phyloP scores from a whole-genome alignment of 331 rosid species.

The Stylosanthes scabra region DNA sequence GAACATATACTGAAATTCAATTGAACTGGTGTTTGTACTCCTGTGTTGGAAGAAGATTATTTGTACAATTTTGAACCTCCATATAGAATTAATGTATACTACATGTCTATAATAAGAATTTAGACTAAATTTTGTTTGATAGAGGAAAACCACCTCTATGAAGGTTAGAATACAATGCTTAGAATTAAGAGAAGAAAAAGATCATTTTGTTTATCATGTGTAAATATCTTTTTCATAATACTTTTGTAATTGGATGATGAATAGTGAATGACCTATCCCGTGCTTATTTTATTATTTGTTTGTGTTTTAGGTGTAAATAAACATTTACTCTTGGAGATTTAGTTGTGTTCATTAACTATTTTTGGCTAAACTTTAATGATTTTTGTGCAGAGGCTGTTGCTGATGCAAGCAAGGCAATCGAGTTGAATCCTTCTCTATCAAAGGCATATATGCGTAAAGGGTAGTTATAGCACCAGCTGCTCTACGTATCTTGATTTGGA shows the following conservation, averaged over 20 bases:
- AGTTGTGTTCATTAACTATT: conserved; percentile 11
- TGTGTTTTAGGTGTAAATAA: not conserved
- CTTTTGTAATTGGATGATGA: conserved; percentile 6
- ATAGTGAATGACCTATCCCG: not conserved
- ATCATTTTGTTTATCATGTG: not conserved
- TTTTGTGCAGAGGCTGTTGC: conserved; percentile 72
- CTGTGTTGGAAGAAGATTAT: not conserved
- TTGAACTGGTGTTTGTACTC: too few species aligned
- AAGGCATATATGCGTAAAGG: conserved; percentile 87
- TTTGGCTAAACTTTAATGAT: conserved; percentile 8
- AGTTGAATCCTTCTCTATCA: conserved; percentile 55
- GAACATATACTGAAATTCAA: not conserved
- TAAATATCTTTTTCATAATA: not conserved
- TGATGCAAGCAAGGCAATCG: conserved; percentile 86
- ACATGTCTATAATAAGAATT: not conserved
- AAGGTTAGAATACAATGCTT: not conserved
- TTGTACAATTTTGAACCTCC: not conserved
- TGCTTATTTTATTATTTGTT: not conserved
- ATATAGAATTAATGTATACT: not conserved
- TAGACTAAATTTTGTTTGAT: not conserved
- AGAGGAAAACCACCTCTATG: not conserved
- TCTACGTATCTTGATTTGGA: not conserved
- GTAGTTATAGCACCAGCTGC: conserved; percentile 44
- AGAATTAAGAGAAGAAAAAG: not conserved
- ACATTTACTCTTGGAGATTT: not conserved